Base-by-base conservation (phyloP, 1,284 basidiomycete genomes). In the Entoloma clypeatum region DNA sequence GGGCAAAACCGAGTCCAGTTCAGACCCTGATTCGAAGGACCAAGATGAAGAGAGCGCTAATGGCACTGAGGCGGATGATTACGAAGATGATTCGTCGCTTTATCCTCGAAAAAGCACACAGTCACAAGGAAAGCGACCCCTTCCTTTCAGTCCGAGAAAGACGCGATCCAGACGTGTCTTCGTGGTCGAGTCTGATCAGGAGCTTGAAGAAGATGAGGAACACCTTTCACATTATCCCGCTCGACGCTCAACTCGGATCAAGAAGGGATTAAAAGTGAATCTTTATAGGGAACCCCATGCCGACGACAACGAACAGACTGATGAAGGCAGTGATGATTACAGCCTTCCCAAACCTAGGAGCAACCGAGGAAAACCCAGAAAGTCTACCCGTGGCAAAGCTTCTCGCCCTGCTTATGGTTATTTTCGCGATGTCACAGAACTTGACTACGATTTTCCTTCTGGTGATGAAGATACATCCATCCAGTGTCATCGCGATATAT, bases 71-170 rank as follows among this genome's bases (percentile, higher is more conserved):
- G 43, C 41, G n/a, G 46, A 44, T 16, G 60, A 65, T 36, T 53
- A 43, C 13, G 59, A 57, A 36, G 56, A 45, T 3, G 54, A 53
- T 5, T 56, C 56, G 22, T 52, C 50, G 28, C 54, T 34, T 11
- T 48, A 41, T 27, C 40, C 51, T 5, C 55, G 63, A 30, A 60
- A 60, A 34, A 62, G 55, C 19, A 42, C 52, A 13, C 61, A 61
- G 29, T 40, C 54, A 21, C 40, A 45, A 38, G 54, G 49, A 60
- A 50, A 37, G 53, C 43, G 30, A 36, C 13, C 36, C 17, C 62
- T 82, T 28, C 80, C 80, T 7, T 83, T 77, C 59, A 83, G 79
- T 50, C 80, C 81, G 0, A 72, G 60, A 53, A 86, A 81, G 58
- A 71, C 75, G 22, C 71, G 75, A 7, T 63, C 63, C 27, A 55